These are phyloP conservation scores for Linnemannia zychae DNA, from an alignment of 192 early-diverging fungal genomes.

Conservation along the genomic window DNA sequence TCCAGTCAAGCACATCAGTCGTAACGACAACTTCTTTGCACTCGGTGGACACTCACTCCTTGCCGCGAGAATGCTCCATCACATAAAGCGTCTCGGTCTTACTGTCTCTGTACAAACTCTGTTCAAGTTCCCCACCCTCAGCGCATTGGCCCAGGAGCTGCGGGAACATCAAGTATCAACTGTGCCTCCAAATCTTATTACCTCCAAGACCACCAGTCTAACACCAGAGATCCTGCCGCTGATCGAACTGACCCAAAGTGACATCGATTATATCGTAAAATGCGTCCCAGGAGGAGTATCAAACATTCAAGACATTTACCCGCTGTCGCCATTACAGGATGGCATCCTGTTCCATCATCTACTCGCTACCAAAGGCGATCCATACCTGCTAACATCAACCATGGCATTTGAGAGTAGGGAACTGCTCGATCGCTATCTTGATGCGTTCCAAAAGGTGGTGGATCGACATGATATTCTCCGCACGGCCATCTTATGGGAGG, in stretches of 20 bases:
- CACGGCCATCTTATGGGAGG: neutral
- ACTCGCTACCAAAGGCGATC: neutral
- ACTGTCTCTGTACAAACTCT: neutral
- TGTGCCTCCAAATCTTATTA: constrained; percentile 4
- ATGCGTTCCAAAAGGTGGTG: neutral
- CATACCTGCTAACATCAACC: neutral
- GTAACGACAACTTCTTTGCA: constrained; percentile 10
- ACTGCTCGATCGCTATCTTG: constrained; percentile 8
- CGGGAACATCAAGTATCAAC: too few species aligned
- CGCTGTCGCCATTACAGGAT: constrained; percentile 13
- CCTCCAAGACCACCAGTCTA: neutral
- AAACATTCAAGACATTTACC: constrained; percentile 13
- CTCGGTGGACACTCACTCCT: too few species aligned
- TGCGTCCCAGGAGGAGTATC: neutral
- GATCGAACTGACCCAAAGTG: neutral
- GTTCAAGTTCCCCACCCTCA: neutral
- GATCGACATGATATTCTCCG: constrained; percentile 16
- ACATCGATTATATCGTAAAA: neutral
- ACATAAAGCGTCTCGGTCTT: neutral
- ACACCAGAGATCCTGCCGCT: neutral
- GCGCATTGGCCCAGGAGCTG: neutral
- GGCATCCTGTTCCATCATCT: constrained; percentile 12
- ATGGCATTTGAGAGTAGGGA: neutral
- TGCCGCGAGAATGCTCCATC: neutral
- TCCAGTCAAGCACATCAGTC: neutral